Evolutionary conservation across 352 stramenopile genomes (phyloP).

Genomic region (Phytophthora colocasiae): DNA sequence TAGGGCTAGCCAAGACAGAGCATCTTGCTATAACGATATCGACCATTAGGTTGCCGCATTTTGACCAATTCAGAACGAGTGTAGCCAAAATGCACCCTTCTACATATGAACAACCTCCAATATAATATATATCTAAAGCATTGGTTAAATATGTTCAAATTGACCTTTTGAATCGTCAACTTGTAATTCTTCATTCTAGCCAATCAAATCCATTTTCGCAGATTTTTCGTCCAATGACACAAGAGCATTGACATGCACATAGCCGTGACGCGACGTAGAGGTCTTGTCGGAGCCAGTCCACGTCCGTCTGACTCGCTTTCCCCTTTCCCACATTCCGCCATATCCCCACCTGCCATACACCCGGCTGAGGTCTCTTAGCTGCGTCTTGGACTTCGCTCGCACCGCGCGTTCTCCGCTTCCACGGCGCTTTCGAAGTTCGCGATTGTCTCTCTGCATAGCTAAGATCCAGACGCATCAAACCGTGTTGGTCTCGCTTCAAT

Average conservation of each 20-base stretch:
- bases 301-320: conserved; percentile 27
- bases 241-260: neutral
- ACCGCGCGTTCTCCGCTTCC: conserved; percentile 8
- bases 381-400: conserved; percentile 1
- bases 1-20: conserved; percentile 14
- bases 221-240: no score
- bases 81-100: neutral
- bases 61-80: neutral
- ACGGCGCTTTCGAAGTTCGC: conserved; percentile 10
- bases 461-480: conserved; percentile 12
- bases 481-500: neutral
- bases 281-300: conserved; percentile 32
- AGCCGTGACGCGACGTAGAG: conserved; percentile 4
- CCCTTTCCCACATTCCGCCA: conserved; percentile 32
- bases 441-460: conserved; percentile 15
- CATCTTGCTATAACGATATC: neutral
- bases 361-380: neutral
- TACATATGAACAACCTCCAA: no score
- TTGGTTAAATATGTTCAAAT: no score
- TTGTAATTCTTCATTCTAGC: no score
- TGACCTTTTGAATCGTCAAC: no score
- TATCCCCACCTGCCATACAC: conserved; percentile 17
- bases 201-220: no score
- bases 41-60: no score
- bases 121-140: no score